Evolutionary conservation across 2,329 filamentous ascomycete species (phyloP).

Genomic region (Xylariaceae sp.): DNA sequence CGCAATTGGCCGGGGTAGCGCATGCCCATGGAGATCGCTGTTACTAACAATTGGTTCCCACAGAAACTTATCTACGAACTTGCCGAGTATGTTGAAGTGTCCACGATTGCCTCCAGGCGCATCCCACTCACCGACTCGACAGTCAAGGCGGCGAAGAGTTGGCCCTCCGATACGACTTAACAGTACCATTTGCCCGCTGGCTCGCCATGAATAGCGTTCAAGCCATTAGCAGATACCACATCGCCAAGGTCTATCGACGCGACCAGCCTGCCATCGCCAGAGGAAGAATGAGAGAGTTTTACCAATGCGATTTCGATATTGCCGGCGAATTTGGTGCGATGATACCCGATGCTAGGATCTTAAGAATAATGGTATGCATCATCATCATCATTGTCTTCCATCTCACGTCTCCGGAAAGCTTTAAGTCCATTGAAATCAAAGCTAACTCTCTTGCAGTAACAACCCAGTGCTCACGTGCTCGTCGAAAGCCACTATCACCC

Average conservation of each 20-base stretch:
- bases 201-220: conserved; percentile 70
- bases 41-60: background rate
- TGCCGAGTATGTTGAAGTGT: conserved; percentile 77
- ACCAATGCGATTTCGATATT: conserved; percentile 78
- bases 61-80: conserved; percentile 69
- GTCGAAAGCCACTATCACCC: too few relatives aligned
- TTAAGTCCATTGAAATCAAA: too few relatives aligned
- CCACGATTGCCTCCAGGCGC: conserved; percentile 50
- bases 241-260: conserved; percentile 74
- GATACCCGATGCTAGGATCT: conserved; percentile 71
- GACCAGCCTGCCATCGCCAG: conserved; percentile 77
- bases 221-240: conserved; percentile 73
- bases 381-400: too few relatives aligned
- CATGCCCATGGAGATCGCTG: background rate
- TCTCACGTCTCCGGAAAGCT: too few relatives aligned
- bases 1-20: background rate
- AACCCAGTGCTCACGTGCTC: too few relatives aligned
- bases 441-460: too few relatives aligned
- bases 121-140: background rate
- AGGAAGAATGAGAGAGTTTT: conserved; percentile 75
- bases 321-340: conserved; percentile 69
- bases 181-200: conserved; percentile 74
- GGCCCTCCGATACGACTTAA: conserved; percentile 77
- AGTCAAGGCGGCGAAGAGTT: conserved; percentile 74
- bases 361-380: conserved; percentile 51